Evolutionary conservation across 306 rosid genomes (phyloP).

Genomic region (Vigna angularis): DNA sequence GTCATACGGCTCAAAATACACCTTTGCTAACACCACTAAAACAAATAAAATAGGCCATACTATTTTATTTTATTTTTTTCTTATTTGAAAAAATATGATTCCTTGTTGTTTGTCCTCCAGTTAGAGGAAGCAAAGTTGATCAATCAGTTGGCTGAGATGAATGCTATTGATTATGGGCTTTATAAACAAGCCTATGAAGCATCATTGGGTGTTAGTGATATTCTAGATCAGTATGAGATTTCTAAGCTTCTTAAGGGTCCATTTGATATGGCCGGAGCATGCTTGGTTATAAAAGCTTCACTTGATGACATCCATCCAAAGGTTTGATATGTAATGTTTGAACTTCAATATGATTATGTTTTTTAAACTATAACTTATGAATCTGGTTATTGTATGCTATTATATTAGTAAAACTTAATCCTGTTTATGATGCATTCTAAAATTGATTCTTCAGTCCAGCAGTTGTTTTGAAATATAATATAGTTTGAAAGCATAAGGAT

Average conservation of each 20-base stretch:
- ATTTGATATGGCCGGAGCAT: slow-evolving; percentile 81
- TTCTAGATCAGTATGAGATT: slow-evolving; percentile 76
- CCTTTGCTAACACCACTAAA: slow-evolving; percentile 22
- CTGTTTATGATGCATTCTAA: slow-evolving; percentile 22
- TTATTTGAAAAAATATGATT: slow-evolving; percentile 21
- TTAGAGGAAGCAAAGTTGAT: slow-evolving; percentile 88
- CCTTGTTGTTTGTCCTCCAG: slow-evolving; percentile 50
- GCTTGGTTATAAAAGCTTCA: slow-evolving; percentile 68
- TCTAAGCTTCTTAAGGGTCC: slow-evolving; percentile 85
- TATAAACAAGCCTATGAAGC: slow-evolving; percentile 82
- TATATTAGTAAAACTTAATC: slow-evolving; percentile 4
- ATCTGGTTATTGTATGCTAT: slow-evolving; percentile 14
- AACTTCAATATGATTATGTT: slow-evolving; percentile 32
- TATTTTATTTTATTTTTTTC: slow-evolving; percentile 1
- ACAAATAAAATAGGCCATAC: slow-evolving; percentile 15
- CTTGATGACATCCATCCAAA: slow-evolving; percentile 52
- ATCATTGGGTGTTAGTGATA: slow-evolving; percentile 68
- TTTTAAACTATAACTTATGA: slow-evolving; percentile 34
- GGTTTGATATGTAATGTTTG: slow-evolving; percentile 57
- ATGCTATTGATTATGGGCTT: slow-evolving; percentile 74
- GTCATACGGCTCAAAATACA: neutral
- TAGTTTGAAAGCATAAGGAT: slow-evolving; percentile 1
- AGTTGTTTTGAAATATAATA: slow-evolving; percentile 15
- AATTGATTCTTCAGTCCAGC: slow-evolving; percentile 14
- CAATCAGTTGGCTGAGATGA: slow-evolving; percentile 70